These are phyloP conservation scores for Sporobolomyces roseus DNA, from an alignment of 768 basidiomycete genomes.

Conservation along the genomic window DNA sequence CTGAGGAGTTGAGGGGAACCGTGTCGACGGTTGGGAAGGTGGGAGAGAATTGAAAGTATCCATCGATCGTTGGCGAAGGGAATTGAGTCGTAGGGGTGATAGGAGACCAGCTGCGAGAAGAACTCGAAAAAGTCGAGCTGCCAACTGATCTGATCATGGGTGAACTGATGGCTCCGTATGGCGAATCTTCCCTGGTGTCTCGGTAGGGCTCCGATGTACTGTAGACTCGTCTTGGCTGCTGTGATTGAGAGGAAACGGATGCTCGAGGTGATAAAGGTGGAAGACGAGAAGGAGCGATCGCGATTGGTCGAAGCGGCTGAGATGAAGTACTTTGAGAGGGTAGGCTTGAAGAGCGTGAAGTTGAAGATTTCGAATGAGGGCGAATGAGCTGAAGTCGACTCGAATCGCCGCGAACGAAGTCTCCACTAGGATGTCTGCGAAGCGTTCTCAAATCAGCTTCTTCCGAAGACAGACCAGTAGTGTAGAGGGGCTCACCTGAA, in stretches of 20 bases:
- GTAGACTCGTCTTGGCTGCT: no score
- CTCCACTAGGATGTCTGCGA: neutral
- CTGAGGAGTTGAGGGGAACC: neutral
- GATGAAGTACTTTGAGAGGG: no score
- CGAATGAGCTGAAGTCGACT: neutral
- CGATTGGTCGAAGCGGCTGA: no score
- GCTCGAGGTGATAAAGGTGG: no score
- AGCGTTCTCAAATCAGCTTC: no score
- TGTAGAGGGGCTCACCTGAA: neutral
- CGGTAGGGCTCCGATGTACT: no score
- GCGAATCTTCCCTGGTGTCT: no score
- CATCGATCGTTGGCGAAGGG: neutral
- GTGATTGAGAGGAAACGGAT: neutral
- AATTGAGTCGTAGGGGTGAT: neutral
- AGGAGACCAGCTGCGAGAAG: neutral
- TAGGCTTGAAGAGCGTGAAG: no score
- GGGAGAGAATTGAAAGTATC: no score
- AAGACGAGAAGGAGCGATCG: no score
- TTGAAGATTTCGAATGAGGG: slow-evolving; percentile 1
- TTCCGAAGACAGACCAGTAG: neutral
- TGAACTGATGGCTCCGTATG: neutral
- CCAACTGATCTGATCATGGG: slow-evolving; percentile 1
- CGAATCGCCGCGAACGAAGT: neutral
- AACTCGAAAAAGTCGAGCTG: slow-evolving; percentile 1
- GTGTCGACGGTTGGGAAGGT: neutral